phyloP scores from a whole-genome alignment of 2,329 filamentous ascomycete genomes.

The Penicillium janthinellum region DNA sequence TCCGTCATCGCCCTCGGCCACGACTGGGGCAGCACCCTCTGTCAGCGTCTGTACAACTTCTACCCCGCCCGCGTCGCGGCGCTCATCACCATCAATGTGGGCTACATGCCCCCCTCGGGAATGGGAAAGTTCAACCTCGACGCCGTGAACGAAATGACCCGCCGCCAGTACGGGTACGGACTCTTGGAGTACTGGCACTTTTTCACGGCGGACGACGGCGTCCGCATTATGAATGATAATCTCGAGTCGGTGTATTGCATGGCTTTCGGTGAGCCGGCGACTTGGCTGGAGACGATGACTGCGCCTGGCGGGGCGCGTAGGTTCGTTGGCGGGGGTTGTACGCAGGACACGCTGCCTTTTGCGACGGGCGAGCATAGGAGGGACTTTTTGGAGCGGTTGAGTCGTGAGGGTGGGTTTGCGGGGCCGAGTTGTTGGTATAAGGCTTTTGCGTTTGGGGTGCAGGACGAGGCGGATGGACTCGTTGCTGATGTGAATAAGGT shows the following conservation, averaged over 20 bases:
- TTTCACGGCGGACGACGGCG: neutral
- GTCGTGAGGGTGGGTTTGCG: neutral
- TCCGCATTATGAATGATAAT: neutral
- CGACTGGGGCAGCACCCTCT: neutral
- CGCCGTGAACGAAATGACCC: neutral
- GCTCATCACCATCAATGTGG: neutral
- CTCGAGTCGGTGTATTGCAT: slow-evolving; percentile 1
- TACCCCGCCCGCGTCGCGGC: neutral
- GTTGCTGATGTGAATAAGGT: neutral
- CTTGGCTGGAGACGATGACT: neutral
- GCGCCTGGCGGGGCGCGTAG: neutral
- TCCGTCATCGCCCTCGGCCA: neutral
- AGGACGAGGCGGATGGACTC: neutral
- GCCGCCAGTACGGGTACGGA: neutral
- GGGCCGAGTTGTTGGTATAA: neutral
- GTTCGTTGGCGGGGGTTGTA: neutral
- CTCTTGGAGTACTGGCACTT: neutral
- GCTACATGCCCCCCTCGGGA: neutral
- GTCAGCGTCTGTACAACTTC: neutral
- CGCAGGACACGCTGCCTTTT: neutral
- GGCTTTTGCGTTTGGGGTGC: neutral
- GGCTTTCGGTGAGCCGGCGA: neutral
- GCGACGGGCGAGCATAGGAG: neutral
- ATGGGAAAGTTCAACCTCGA: neutral
- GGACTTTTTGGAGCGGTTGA: neutral